Evolutionary conservation across 116 monocot genomes (phyloP), one percentile per base, ranked within the genome.

Genomic region (Phalaenopsis hybrid): DNA sequence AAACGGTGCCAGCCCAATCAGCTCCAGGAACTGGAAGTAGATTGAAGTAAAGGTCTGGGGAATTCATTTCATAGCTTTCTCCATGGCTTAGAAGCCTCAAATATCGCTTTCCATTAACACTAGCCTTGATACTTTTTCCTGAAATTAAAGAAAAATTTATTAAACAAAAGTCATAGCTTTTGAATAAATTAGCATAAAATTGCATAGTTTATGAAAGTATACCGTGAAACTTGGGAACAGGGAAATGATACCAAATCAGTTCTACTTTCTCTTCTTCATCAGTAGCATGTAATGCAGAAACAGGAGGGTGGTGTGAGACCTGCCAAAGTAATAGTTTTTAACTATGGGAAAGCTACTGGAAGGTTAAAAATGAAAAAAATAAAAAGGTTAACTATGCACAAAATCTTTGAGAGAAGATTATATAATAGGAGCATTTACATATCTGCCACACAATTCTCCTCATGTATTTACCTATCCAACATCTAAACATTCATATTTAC

Each of bases 241-340:
- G 93, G 73, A 83, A 55, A 25, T 98, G 98, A 43, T 91, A 95
- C 93, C 95, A 95, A 18, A 92, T 78, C 13, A 98, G 80, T 76
- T 98, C 95, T 23, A 98, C 11, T 9, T 87, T 87, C 18, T 86
- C 81, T 20, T 78, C 68, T 48, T 75, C 70, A 84, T 98, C 91
- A 44, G 91, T 91, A 41, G 93, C 93, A 80, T 98, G 98, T 48
- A 98, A 87, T 2, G 93, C 95, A 73, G 90, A 88, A 8, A 98
- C 88, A 9, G 98, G 98, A 59, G 98, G 98, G 57, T 89, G 91
- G 85, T 98, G 98, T 23, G 93, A 95, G 16, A 98, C 89, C 93
- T 90, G 65, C 12, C 41, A 83, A 81, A 81, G 48, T 50, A 83
- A 33, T 28, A 65, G 7, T 25, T 65, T 28, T 21, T 65, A 6